Base-by-base conservation (phyloP, 768 basidiomycete genomes). In the Clavaria fumosa region DNA sequence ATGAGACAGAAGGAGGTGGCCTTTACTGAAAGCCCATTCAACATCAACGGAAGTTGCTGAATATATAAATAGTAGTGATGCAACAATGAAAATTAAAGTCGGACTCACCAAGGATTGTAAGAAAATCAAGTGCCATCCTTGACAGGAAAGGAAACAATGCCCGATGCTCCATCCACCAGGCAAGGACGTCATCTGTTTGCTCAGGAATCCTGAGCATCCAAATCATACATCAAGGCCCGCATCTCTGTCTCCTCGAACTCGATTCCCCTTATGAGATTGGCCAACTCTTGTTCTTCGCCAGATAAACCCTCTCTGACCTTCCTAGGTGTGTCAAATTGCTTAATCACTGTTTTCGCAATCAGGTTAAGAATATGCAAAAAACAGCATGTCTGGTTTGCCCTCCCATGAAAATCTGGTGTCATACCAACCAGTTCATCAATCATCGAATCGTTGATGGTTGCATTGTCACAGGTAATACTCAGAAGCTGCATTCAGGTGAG, bases 311-410 rank as follows among this genome's bases (percentile, higher is more conserved):
- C 28, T 4, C 12, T 23, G 24, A 33, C 27, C 5, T 27, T 22
- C 9, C 36, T 43, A 21, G 41, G 41, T 10, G 54, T 33, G 21
- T 67, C 59, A 46, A 66, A 67, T 35, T 51, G 46, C 0, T 37
- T 1, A 0, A 65, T 26, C 0, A 63, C 17, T 0, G 42, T 47
- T 33, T 63, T 59, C 1, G 58, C 61, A 1, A 60, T 45, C 0
- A 68, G 45, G 28, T 59, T 62, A 15, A 65, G n/a, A 5, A 60
- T 47, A 34, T 68, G 66, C 1, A 46, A 38, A 36, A 69, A 64
- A 41, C 66, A 69, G 0, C 48, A 36, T 0, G 50, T 53, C 1
- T 46, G 57, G 18, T 49, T 58, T 0, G 41, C 42, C 0, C 17
- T 14, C 0, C 59, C 57, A 3, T 40, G 39, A 33, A 57, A 61